Conservation (phyloP, 1,139 yeast species). For the Pichia sp. region DNA sequence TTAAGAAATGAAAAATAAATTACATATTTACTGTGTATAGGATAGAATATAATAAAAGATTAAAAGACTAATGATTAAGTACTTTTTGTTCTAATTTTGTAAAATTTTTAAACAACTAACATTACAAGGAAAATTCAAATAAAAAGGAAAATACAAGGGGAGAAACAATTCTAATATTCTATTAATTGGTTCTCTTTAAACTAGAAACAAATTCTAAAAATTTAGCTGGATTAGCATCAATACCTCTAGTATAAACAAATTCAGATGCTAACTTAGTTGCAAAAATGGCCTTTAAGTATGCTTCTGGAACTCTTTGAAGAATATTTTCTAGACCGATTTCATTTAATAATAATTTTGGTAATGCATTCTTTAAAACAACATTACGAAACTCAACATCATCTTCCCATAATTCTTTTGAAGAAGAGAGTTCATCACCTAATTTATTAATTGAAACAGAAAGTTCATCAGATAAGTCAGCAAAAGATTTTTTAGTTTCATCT, state of each 20-base stretch:
- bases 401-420: constrained; percentile 78
- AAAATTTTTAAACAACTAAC: background rate
- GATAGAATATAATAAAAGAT: too few species aligned
- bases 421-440: constrained; percentile 81
- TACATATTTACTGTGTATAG: too few species aligned
- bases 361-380: constrained; percentile 66
- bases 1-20: constrained; percentile 1
- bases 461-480: constrained; percentile 77
- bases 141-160: too few species aligned
- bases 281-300: constrained; percentile 82
- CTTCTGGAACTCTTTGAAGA: constrained; percentile 73
- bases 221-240: constrained; percentile 74
- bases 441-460: constrained; percentile 83
- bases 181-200: constrained; percentile 22
- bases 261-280: constrained; percentile 87
- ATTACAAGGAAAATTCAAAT: constrained; percentile 3
- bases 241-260: constrained; percentile 82
- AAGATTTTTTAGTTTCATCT: constrained; percentile 58
- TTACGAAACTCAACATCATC: constrained; percentile 74
- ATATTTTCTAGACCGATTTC: constrained; percentile 73
- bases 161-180: too few species aligned
- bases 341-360: constrained; percentile 67
- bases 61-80: too few species aligned
- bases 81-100: background rate
- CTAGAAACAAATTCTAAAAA: constrained; percentile 56